Conservation (phyloP, 371 early-diverging fungal genomes). For the Actinomortierella wolfii region DNA sequence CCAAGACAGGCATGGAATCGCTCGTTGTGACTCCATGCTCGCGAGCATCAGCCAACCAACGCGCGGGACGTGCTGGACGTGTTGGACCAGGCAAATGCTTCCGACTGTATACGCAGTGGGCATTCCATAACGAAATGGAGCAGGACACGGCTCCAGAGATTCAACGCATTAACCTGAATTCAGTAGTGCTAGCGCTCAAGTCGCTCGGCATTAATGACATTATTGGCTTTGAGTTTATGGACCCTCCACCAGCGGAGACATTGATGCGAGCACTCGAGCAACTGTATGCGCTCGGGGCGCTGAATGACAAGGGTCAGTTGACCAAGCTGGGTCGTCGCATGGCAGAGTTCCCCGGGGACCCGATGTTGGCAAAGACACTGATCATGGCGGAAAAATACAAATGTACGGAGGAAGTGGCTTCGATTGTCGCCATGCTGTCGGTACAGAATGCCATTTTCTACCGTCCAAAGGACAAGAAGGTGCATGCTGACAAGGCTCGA, state of each 20-base stretch:
- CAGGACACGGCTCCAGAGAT: conserved; percentile 97
- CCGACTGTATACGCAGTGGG: conserved; percentile 96
- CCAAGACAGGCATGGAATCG: conserved; percentile 95
- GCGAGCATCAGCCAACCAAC: conserved; percentile 96
- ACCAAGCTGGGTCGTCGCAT: conserved; percentile 97
- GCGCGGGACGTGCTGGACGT: conserved; percentile 98
- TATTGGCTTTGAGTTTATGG: conserved; percentile 97
- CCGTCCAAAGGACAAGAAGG: conserved; percentile 92
- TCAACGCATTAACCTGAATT: conserved; percentile 90
- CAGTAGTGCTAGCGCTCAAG: conserved; percentile 90
- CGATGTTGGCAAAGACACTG: conserved; percentile 92
- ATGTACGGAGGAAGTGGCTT: conserved; percentile 91
- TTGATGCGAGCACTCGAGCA: conserved; percentile 93
- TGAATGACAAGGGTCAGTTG: conserved; percentile 91
- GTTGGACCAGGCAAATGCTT: conserved; percentile 98
- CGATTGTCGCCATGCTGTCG: conserved; percentile 90
- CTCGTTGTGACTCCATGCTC: conserved; percentile 94
- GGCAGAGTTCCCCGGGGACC: conserved; percentile 99
- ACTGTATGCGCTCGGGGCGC: conserved; percentile 94
- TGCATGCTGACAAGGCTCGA: conserved; percentile 93
- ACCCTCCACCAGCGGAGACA: conserved; percentile 94
- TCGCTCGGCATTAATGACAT: conserved; percentile 96
- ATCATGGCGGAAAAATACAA: conserved; percentile 90
- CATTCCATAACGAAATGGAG: conserved; percentile 93
- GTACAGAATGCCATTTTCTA: conserved; percentile 93